phyloP scores from a whole-genome alignment of 2,329 filamentous ascomycete species.

The Grosmannia huntii region DNA sequence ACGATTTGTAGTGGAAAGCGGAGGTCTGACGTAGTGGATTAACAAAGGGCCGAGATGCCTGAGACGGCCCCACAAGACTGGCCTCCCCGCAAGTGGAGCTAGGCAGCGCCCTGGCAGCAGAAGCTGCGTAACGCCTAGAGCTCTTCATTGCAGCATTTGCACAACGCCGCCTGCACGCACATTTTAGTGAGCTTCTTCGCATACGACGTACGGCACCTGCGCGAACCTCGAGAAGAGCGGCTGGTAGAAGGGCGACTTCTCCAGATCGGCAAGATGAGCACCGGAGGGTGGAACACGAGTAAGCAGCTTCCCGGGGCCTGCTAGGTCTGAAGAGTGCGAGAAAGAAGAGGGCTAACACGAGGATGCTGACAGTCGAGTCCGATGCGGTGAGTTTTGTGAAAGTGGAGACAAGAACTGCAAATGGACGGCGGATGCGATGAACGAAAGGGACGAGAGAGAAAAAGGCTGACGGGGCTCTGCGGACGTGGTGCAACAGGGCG shows the following conservation, averaged over 20 bases:
- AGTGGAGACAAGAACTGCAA: no score
- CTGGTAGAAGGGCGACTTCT: neutral
- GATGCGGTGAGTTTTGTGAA: slow-evolving; percentile 57
- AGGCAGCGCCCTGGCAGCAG: neutral
- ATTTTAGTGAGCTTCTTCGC: neutral
- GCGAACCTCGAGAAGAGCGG: neutral
- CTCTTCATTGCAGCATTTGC: neutral
- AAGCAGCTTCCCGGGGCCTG: slow-evolving; percentile 16
- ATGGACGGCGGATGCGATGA: neutral
- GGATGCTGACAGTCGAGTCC: slow-evolving; percentile 54
- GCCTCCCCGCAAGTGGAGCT: neutral
- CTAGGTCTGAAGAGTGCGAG: no score
- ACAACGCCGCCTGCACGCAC: neutral
- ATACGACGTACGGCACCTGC: neutral
- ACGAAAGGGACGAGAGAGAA: neutral
- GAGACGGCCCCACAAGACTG: neutral
- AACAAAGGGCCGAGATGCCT: neutral
- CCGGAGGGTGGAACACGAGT: slow-evolving; percentile 81
- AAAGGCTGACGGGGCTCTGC: no score
- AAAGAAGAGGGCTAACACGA: neutral
- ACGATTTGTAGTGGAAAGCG: no score
- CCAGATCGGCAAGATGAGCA: slow-evolving; percentile 16
- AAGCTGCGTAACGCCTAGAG: neutral
- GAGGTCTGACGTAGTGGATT: neutral
- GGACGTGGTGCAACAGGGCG: slow-evolving; percentile 45